These are phyloP conservation scores for Diaporthe capsici DNA, from an alignment of 2,329 filamentous ascomycete genomes.

Conservation along the genomic window DNA sequence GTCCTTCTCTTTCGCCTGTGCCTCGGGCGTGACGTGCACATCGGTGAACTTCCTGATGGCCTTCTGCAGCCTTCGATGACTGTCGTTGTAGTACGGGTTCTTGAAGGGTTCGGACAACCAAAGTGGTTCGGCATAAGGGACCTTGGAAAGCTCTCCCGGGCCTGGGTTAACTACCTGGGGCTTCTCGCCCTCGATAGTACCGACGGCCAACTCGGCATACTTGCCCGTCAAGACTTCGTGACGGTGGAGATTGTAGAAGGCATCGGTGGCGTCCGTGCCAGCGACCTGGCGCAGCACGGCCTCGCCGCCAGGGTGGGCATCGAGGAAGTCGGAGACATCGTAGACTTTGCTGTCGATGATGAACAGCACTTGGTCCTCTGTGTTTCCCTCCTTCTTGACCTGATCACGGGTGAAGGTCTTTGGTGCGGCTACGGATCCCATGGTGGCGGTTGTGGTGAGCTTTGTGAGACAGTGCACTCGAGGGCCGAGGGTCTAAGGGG, in stretches of 20 bases:
- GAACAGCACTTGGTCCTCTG: slow-evolving; percentile 83
- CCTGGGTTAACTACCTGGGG: slow-evolving; percentile 79
- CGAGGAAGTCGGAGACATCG: slow-evolving; percentile 86
- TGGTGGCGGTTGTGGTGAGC: slow-evolving; percentile 42
- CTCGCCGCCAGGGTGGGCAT: slow-evolving; percentile 87
- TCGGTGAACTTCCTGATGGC: slow-evolving; percentile 83
- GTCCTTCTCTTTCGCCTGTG: slow-evolving; percentile 82
- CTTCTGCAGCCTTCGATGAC: slow-evolving; percentile 76
- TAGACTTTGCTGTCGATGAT: slow-evolving; percentile 91
- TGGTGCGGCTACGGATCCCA: slow-evolving; percentile 50
- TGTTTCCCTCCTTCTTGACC: slow-evolving; percentile 79
- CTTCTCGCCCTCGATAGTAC: slow-evolving; percentile 81
- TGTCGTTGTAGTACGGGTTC: slow-evolving; percentile 84
- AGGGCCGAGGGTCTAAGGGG: background rate
- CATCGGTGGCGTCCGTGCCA: slow-evolving; percentile 83
- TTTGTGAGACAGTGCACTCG: background rate
- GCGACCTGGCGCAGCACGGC: slow-evolving; percentile 86
- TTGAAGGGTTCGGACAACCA: slow-evolving; percentile 86
- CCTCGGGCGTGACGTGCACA: slow-evolving; percentile 78
- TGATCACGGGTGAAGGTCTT: slow-evolving; percentile 72
- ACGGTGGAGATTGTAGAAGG: slow-evolving; percentile 93
- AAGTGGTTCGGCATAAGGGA: slow-evolving; percentile 88
- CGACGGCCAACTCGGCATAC: slow-evolving; percentile 81
- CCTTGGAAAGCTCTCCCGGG: slow-evolving; percentile 79
- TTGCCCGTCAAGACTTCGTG: slow-evolving; percentile 86